Percentiles rank a stretch among this genome's conserved stretches.
Evolutionary conservation across 139 green algal species (phyloP).

Genomic region (Chlorella vulgaris): DNA sequence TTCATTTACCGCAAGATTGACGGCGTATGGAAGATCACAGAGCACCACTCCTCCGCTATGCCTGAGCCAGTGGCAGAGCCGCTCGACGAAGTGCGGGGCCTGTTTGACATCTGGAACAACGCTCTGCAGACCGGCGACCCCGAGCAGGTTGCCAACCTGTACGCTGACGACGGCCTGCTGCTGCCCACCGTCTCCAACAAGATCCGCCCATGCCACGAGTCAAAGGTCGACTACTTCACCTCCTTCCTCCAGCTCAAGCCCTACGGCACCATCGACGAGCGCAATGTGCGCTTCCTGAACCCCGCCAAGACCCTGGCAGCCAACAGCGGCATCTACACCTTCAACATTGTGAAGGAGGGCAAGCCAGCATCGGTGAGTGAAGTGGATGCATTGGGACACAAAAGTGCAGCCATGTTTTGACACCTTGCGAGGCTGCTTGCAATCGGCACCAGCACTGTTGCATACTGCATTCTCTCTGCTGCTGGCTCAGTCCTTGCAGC

Average conservation of each 20-base stretch:
- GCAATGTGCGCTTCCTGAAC: conserved; percentile 1
- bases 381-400: neutral
- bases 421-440: neutral
- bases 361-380: neutral
- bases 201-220: neutral
- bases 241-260: neutral
- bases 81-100: neutral
- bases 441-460: neutral
- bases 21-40: neutral
- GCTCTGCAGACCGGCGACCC: neutral
- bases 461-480: neutral
- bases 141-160: neutral
- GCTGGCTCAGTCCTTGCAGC: neutral
- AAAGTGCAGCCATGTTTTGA: neutral
- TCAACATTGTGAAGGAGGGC: neutral
- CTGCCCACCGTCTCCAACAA: conserved; percentile 1
- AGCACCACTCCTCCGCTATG: conserved; percentile 6
- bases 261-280: conserved; percentile 1
- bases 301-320: neutral
- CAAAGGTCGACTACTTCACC: conserved; percentile 5
- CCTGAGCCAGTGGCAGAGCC: neutral
- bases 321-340: conserved; percentile 10
- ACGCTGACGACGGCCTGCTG: neutral
- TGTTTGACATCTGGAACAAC: neutral
- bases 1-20: conserved; percentile 2